These are phyloP conservation scores for Sclerotinia glacialis DNA, from an alignment of 2,329 filamentous ascomycete genomes.

Conservation along the genomic window DNA sequence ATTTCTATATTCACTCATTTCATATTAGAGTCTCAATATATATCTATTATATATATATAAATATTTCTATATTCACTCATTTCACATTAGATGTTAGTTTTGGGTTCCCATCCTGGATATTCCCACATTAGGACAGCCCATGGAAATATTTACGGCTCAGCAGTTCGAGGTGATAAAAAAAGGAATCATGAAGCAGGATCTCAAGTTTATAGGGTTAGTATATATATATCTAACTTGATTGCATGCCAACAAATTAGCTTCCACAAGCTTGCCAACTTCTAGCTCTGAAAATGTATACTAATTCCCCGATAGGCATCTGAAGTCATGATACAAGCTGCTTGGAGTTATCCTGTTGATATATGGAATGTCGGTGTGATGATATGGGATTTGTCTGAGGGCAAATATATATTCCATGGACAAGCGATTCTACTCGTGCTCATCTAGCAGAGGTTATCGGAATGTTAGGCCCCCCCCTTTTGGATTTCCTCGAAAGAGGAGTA, in stretches of 20 bases:
- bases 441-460: slow-evolving; percentile 36
- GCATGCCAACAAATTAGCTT: not conserved
- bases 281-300: not conserved
- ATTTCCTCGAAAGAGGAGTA: slow-evolving; percentile 34
- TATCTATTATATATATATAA: too few relatives aligned
- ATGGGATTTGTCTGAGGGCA: slow-evolving; percentile 33
- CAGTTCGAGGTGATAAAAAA: slow-evolving; percentile 41
- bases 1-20: too few relatives aligned
- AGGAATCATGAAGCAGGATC: slow-evolving; percentile 43
- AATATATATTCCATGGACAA: slow-evolving; percentile 29
- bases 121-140: slow-evolving; percentile 35
- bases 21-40: too few relatives aligned
- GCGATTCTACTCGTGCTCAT: slow-evolving; percentile 30
- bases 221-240: not conserved
- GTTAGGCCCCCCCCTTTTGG: slow-evolving; percentile 34
- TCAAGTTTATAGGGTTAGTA: slow-evolving; percentile 37
- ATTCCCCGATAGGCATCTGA: slow-evolving; percentile 39
- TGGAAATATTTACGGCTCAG: slow-evolving; percentile 38
- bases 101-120: slow-evolving; percentile 41
- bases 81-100: too few relatives aligned
- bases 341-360: slow-evolving; percentile 40
- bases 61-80: too few relatives aligned
- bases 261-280: not conserved
- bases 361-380: slow-evolving; percentile 43
- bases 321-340: slow-evolving; percentile 41